Percentiles rank a stretch among this genome's conserved stretches.
Evolutionary conservation across 2,329 filamentous ascomycete species (phyloP).

Genomic region (Fusarium sp.): DNA sequence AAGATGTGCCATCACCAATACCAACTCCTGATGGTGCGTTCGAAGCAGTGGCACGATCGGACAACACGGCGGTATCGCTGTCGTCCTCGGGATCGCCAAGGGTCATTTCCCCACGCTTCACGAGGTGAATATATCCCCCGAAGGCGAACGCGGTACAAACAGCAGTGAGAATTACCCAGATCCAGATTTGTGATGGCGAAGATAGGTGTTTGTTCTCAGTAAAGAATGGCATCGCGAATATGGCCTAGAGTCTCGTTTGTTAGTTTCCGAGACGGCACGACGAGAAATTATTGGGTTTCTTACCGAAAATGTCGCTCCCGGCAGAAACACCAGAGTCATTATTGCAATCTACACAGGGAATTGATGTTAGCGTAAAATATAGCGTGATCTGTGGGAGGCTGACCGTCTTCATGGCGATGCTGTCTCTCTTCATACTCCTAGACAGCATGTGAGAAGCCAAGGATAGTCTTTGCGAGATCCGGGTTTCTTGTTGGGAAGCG

Average conservation of each 20-base stretch:
- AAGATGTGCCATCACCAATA: background rate
- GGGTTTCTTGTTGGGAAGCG: background rate
- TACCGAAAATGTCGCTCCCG: background rate
- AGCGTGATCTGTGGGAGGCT: background rate
- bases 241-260: background rate
- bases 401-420: background rate
- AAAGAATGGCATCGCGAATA: background rate
- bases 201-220: background rate
- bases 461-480: background rate
- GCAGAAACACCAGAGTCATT: background rate
- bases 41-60: background rate
- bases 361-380: background rate
- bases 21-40: background rate
- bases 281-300: background rate
- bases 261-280: background rate
- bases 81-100: background rate
- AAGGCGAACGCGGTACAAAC: background rate
- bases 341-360: background rate
- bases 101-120: background rate
- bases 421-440: background rate
- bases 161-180: background rate
- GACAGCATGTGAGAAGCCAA: background rate
- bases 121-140: background rate
- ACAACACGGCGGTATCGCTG: rapidly evolving
- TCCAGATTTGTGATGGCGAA: background rate